Percentiles rank a stretch among this genome's conserved stretches.
phyloP scores from a whole-genome alignment of 2,329 filamentous ascomycete species.

The Pseudohalonectria lignicola region DNA sequence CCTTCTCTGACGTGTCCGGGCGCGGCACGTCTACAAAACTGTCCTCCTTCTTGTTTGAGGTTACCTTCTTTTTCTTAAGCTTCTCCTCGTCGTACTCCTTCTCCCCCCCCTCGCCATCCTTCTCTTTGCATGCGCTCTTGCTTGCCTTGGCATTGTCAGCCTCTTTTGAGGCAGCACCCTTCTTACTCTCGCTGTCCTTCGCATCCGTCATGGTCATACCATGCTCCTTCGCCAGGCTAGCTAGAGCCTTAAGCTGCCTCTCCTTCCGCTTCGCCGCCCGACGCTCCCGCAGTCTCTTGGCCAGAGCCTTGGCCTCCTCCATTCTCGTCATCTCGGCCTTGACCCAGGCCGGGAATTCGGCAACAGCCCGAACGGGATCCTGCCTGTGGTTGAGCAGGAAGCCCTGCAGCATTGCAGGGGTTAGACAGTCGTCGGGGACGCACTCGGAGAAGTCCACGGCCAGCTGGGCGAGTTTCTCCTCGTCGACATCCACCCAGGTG shows the following conservation, averaged over 20 bases:
- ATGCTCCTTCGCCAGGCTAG: neutral
- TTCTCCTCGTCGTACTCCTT: too few species aligned
- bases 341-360: conserved; percentile 23
- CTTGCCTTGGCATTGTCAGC: too few species aligned
- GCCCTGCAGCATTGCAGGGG: conserved; percentile 37
- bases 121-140: too few species aligned
- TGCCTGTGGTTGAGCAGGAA: conserved; percentile 32
- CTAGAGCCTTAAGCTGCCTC: conserved; percentile 1
- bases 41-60: too few species aligned
- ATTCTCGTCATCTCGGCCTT: conserved; percentile 16
- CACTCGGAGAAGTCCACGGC: conserved; percentile 41
- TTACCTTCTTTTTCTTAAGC: too few species aligned
- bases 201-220: neutral
- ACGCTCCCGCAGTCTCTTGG: conserved; percentile 7
- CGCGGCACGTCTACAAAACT: too few species aligned
- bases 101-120: too few species aligned
- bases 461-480: conserved; percentile 27
- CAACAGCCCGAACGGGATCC: conserved; percentile 23
- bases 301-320: conserved; percentile 8
- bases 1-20: too few species aligned
- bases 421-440: conserved; percentile 34
- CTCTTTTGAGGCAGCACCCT: too few species aligned
- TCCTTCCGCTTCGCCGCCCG: neutral
- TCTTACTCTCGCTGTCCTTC: too few species aligned
- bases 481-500: conserved; percentile 10